These are phyloP conservation scores for Schwanniomyces vanrijiae DNA, from an alignment of 805 yeast species.

Conservation along the genomic window DNA sequence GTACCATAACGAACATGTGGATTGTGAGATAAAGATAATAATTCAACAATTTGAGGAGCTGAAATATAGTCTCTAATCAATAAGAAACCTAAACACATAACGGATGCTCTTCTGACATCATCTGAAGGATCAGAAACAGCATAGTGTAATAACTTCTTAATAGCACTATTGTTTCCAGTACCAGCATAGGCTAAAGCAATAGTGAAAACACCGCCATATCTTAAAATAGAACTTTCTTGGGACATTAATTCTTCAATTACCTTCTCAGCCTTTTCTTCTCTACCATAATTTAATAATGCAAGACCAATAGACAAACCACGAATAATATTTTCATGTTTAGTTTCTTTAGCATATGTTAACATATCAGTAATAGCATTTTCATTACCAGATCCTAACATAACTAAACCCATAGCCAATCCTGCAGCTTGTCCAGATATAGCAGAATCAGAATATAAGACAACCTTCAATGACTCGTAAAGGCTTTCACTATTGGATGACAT, in stretches of 20 bases:
- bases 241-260: slow-evolving; percentile 63
- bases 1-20: slow-evolving; percentile 99
- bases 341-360: slow-evolving; percentile 89
- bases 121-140: slow-evolving; percentile 97
- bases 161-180: slow-evolving; percentile 86
- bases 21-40: slow-evolving; percentile 90
- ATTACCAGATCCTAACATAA: slow-evolving; percentile 88
- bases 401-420: slow-evolving; percentile 92
- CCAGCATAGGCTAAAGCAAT: slow-evolving; percentile 96
- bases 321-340: slow-evolving; percentile 92
- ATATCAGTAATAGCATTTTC: slow-evolving; percentile 70
- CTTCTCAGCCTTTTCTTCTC: slow-evolving; percentile 75
- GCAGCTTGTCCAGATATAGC: slow-evolving; percentile 97
- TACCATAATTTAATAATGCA: slow-evolving; percentile 82
- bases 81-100: slow-evolving; percentile 86
- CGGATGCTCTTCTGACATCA: slow-evolving; percentile 96
- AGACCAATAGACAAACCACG: slow-evolving; percentile 91
- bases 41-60: slow-evolving; percentile 92
- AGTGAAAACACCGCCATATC: slow-evolving; percentile 96
- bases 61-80: slow-evolving; percentile 87
- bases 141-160: slow-evolving; percentile 79
- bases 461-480: slow-evolving; percentile 79
- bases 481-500: slow-evolving; percentile 82
- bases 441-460: slow-evolving; percentile 82
- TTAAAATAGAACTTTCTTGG: slow-evolving; percentile 78